A percentile compares a stretch with the other conserved stretches of the same genome.
These are phyloP conservation scores for Blastocystis sp. DNA, from an alignment of 352 stramenopile genomes.

Conservation along the genomic window DNA sequence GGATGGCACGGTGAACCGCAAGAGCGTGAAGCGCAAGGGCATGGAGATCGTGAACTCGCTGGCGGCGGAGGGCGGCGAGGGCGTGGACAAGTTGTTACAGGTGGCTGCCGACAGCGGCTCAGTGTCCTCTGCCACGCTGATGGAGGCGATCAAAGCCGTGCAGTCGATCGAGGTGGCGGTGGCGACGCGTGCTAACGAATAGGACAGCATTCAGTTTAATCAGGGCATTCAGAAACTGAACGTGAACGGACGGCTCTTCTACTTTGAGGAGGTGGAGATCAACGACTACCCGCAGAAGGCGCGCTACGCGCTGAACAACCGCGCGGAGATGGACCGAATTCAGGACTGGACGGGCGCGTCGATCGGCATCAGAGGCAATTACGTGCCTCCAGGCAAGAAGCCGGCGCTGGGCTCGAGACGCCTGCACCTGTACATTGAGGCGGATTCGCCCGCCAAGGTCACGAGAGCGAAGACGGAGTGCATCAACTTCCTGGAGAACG, in stretches of 20 bases:
- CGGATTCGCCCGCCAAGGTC: conserved; percentile 71
- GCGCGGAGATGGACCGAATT: conserved; percentile 80
- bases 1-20: conserved; percentile 57
- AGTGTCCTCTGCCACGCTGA: conserved; percentile 81
- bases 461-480: conserved; percentile 76
- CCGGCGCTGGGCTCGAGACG: conserved; percentile 84
- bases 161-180: conserved; percentile 82
- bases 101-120: conserved; percentile 1
- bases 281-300: conserved; percentile 91
- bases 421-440: conserved; percentile 81
- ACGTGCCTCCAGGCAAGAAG: conserved; percentile 84
- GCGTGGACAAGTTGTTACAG: conserved; percentile 62
- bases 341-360: conserved; percentile 85
- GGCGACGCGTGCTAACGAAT: conserved; percentile 72
- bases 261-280: conserved; percentile 88
- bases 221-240: conserved; percentile 57
- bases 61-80: conserved; percentile 16
- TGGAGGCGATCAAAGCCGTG: conserved; percentile 84
- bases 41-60: conserved; percentile 51
- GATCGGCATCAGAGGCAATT: conserved; percentile 87
- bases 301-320: conserved; percentile 79
- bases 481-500: conserved; percentile 76
- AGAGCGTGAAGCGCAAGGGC: conserved; percentile 62
- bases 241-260: conserved; percentile 79
- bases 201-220: conserved; percentile 58